Base-by-base conservation (phyloP, 106 monocot species). In the Cymbidium sinense region DNA sequence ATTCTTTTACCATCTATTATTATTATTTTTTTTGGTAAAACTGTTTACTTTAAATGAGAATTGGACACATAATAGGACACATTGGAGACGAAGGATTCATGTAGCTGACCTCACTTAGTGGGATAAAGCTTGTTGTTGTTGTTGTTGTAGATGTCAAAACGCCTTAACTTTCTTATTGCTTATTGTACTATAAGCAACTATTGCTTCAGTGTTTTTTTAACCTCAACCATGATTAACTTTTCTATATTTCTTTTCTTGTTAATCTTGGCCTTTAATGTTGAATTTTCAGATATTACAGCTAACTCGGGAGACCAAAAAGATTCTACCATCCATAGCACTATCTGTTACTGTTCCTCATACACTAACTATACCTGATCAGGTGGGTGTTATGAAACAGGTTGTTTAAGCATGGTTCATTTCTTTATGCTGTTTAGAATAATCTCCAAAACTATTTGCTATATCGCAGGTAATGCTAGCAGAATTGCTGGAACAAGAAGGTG, bases 281-380 rank as follows among this genome's bases (percentile, higher is more conserved):
- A 29, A 18, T 70, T 70, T 87, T 73, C 87, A 96, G 96, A 89
- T 96, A 74, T 71, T 96, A 31, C 85, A 91, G 77, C 52, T 96
- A 71, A 88, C 93, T 41, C 82, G 50, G 41, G 86, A 96, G 39
- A 91, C 96, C n/a, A 93, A 41, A 50, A 85, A 75, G 31, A 84
- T 93, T 78, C 89, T 96, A 79, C 93, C 96, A 64, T 80, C 71
- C 28, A 50, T 87, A 7, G 52, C 89, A 31, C 85, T 96, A 12
- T 96, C 96, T 58, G 96, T 96, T 47, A 96, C 96, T 9, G 91
- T 96, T 70, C 96, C 96, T 73, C 96, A 96, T 73, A 86, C 81
- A 7, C 75, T 93, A 58, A 85, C 77, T 58, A 82, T 96, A 21
- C 96, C 89, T 72, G 96, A 96, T 86, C 96, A 96, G 93, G 96